These are phyloP conservation scores for Metarhizium guizhouense DNA, from an alignment of 2,329 filamentous ascomycete species.

Conservation along the genomic window DNA sequence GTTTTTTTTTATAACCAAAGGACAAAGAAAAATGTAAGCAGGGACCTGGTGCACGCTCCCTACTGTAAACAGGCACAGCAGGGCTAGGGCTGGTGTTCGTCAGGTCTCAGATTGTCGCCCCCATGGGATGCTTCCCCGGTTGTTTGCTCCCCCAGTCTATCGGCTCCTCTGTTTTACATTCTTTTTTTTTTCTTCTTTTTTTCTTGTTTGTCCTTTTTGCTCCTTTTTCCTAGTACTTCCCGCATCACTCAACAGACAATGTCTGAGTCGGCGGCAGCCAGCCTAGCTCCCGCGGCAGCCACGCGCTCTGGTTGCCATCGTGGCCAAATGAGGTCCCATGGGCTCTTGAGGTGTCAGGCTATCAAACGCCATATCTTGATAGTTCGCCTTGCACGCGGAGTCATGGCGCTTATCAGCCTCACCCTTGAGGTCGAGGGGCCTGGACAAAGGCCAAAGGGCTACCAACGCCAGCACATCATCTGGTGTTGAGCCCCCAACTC, in stretches of 20 bases:
- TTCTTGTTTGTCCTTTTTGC: neutral
- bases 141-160: neutral
- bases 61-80: neutral
- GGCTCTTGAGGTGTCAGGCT: neutral
- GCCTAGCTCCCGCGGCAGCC: neutral
- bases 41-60: too few relatives aligned
- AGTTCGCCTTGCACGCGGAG: neutral
- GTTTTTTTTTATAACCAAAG: neutral
- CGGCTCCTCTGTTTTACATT: neutral
- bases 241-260: neutral
- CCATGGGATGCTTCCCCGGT: slow-evolving; percentile 3
- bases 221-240: neutral
- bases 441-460: neutral
- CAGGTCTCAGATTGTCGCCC: slow-evolving; percentile 2
- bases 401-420: neutral
- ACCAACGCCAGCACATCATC: neutral
- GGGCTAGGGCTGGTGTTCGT: neutral
- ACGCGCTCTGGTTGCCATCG: neutral
- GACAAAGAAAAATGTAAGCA: neutral
- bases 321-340: neutral
- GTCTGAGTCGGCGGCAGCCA: neutral
- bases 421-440: neutral
- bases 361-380: neutral
- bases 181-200: neutral
- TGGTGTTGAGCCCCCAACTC: neutral